Evolutionary conservation across 2,329 filamentous ascomycete species (phyloP).

Genomic region (Cladosporium colombiae): DNA sequence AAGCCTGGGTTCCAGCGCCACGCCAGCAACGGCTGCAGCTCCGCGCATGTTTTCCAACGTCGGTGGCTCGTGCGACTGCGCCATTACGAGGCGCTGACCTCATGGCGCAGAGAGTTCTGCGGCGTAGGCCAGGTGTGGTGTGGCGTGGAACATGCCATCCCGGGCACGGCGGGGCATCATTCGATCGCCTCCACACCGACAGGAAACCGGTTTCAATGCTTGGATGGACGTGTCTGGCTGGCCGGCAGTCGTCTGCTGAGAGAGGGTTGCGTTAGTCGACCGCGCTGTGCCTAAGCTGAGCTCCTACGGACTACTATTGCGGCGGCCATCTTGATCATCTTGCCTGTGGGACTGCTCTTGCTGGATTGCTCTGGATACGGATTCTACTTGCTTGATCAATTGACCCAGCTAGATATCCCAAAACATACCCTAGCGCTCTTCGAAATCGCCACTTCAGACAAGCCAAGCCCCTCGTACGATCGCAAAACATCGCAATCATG

Average conservation of each 20-base stretch:
- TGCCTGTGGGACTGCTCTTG: background rate
- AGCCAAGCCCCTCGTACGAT: background rate
- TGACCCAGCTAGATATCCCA: background rate
- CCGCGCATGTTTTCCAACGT: conserved; percentile 10
- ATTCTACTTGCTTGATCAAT: background rate
- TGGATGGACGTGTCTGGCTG: conserved; percentile 3
- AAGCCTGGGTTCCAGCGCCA: background rate
- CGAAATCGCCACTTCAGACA: background rate
- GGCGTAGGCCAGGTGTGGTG: conserved; percentile 3
- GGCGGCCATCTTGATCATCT: background rate
- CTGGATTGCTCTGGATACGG: background rate
- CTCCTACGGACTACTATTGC: background rate
- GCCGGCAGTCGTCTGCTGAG: background rate
- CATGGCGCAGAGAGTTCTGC: conserved; percentile 17
- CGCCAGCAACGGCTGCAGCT: conserved; percentile 6
- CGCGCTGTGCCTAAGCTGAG: conserved; percentile 1
- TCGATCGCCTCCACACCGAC: conserved; percentile 17
- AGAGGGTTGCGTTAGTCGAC: conserved; percentile 1
- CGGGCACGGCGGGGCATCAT: conserved; percentile 6
- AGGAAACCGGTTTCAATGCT: conserved; percentile 17
- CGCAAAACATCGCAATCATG: background rate
- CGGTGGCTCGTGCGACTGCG: conserved; percentile 16
- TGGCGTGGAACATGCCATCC: conserved; percentile 13
- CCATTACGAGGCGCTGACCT: conserved; percentile 19
- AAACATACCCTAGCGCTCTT: background rate